Evolutionary conservation across 2,329 filamentous ascomycete species (phyloP).

Genomic region (Fusarium buxicola): DNA sequence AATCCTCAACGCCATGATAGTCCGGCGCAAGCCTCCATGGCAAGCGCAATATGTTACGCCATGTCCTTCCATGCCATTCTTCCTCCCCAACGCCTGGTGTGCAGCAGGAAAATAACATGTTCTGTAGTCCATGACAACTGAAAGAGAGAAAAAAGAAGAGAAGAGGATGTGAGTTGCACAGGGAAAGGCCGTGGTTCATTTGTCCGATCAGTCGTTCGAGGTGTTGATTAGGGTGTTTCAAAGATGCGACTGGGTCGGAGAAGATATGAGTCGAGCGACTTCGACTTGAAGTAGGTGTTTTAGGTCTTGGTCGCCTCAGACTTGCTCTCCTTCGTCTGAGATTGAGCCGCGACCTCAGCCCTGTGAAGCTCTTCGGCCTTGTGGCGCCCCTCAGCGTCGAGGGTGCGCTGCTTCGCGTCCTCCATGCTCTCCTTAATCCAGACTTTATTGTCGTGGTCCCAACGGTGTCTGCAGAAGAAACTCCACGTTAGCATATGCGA

Average conservation of each 20-base stretch:
- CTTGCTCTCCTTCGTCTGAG: conserved; percentile 7
- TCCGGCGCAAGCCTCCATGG: conserved; percentile 10
- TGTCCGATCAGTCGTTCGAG: conserved; percentile 1
- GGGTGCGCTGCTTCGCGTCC: conserved; percentile 41
- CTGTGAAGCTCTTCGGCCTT: conserved; percentile 45
- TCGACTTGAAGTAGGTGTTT: not conserved
- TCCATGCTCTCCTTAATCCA: conserved; percentile 64
- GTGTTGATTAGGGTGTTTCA: conserved; percentile 1
- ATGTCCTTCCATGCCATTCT: conserved; percentile 29
- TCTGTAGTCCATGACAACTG: not conserved
- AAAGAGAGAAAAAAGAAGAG: not conserved
- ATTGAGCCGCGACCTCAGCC: conserved; percentile 38
- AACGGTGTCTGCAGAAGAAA: conserved; percentile 63
- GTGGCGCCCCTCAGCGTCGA: conserved; percentile 42
- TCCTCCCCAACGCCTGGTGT: conserved; percentile 31
- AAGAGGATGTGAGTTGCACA: conserved; percentile 13
- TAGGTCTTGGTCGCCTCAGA: not conserved
- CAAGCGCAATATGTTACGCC: conserved; percentile 9
- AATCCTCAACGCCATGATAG: conserved; percentile 1
- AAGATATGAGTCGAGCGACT: not conserved
- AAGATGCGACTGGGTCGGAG: not conserved
- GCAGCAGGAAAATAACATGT: conserved; percentile 5
- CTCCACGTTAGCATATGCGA: conserved; percentile 27
- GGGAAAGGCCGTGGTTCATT: conserved; percentile 20
- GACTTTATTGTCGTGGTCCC: conserved; percentile 67